Evolutionary conservation across 768 basidiomycete genomes (phyloP), one percentile per base, ranked within the genome.

Genomic region (Boletus insuetus): DNA sequence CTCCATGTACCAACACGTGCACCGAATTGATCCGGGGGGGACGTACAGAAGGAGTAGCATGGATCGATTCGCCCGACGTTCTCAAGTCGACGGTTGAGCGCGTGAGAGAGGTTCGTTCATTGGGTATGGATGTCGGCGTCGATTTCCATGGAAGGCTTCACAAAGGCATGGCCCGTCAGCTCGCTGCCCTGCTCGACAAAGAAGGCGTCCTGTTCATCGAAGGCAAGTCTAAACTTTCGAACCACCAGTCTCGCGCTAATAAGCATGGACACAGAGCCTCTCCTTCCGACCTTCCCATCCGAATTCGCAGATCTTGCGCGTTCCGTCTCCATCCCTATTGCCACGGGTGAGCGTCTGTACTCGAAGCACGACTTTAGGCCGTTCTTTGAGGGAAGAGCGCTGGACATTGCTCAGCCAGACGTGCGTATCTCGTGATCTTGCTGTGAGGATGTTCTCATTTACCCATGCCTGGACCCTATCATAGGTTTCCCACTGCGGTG

Each of bases 91-190:
- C 79, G 0, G 78, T 83, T 16, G 67, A 75, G 14, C 80, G 84
- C 10, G 77, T 88, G 16, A 72, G 74, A 55, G 76, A 79, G 24
- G 76, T 84, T 38, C 77, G 77, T 32, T 64, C 76, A 3, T 64
- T 83, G 4, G 85, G 82, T 12, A 65, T 87, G 38, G 34, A 88
- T 59, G 84, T 86, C 5, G 85, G 83, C 6, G 68, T 86, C 20
- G 85, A 88, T 62, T 89, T 88, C 68, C 86, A 86, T 60, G 86
- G 87, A 24, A 75, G 86, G 13, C 71, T 87, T 20, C 86, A 87
- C 64, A 85, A 83, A 19, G 38, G n/a, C 12, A 39, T 39, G 38
- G 38, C 38, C 8, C 38, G 38, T 39, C 16, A 39, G 6, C 17
- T 39, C 7, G 38, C 38, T 8, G 38, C 38, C 14, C 38, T 39